phyloP scores from a whole-genome alignment of 306 rosid genomes.

The Prunus mira region DNA sequence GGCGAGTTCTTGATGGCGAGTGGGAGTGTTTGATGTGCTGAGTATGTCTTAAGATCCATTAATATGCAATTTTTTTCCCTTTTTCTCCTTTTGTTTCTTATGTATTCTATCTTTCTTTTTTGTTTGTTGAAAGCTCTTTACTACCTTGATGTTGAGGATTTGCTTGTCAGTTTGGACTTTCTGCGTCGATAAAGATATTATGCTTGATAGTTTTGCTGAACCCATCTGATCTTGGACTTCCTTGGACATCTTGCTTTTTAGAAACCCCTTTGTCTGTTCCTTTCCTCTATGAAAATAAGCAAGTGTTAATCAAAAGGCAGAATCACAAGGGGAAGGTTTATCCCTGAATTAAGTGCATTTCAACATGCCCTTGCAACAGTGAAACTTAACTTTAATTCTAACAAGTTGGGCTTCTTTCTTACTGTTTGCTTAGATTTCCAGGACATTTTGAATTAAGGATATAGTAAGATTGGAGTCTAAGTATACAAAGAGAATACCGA shows the following conservation, averaged over 20 bases:
- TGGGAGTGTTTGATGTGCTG: constrained; percentile 39
- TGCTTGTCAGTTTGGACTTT: background rate
- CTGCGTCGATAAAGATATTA: background rate
- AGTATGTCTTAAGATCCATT: background rate
- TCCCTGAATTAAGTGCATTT: too few species aligned
- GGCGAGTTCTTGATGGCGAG: constrained; percentile 84
- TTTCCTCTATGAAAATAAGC: background rate
- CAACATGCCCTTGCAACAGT: too few species aligned
- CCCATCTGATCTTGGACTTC: background rate
- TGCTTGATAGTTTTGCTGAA: background rate
- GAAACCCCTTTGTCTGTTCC: background rate
- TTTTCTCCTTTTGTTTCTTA: background rate
- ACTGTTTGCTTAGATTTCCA: too few species aligned
- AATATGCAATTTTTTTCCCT: background rate
- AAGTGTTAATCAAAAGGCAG: background rate
- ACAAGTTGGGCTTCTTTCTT: background rate
- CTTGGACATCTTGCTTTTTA: too few species aligned
- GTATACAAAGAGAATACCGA: background rate
- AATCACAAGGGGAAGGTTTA: background rate
- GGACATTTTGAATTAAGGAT: background rate
- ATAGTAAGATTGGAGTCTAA: background rate
- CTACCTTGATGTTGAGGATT: background rate
- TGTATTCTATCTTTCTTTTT: background rate
- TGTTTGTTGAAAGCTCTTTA: background rate
- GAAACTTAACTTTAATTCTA: background rate